These are phyloP conservation scores for Nemania diffusa DNA, from an alignment of 2,329 filamentous ascomycete species.

Conservation along the genomic window DNA sequence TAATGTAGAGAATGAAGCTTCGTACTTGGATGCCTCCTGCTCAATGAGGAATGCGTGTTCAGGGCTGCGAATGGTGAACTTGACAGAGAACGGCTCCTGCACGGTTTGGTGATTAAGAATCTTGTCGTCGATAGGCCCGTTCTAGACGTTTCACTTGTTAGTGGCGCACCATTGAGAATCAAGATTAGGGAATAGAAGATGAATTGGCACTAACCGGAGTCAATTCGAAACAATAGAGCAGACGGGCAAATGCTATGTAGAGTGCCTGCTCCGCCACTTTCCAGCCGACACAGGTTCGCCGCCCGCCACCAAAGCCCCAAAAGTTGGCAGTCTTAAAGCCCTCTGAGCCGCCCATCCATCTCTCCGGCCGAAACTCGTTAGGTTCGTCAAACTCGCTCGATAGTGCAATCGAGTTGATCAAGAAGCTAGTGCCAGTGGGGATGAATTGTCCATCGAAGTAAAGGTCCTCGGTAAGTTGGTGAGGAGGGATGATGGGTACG, in stretches of 20 bases:
- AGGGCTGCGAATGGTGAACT: slow-evolving; percentile 9
- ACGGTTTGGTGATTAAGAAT: slow-evolving; percentile 24
- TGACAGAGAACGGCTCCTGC: slow-evolving; percentile 20
- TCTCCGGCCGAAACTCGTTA: slow-evolving; percentile 47
- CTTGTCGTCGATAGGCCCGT: slow-evolving; percentile 20
- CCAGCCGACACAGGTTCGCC: slow-evolving; percentile 28
- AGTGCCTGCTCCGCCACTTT: slow-evolving; percentile 27
- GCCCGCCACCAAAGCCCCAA: slow-evolving; percentile 29
- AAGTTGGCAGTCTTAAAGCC: slow-evolving; percentile 11
- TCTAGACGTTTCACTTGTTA: slow-evolving; percentile 9
- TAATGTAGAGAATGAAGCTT: slow-evolving; percentile 20
- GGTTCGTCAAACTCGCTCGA: slow-evolving; percentile 40
- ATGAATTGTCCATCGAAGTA: slow-evolving; percentile 29
- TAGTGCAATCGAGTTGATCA: slow-evolving; percentile 48
- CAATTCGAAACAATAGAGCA: slow-evolving; percentile 30
- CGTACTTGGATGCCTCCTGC: slow-evolving; percentile 20
- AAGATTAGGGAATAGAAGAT: background rate
- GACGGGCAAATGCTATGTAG: slow-evolving; percentile 20
- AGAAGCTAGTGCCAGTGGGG: slow-evolving; percentile 46
- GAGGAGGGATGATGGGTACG: slow-evolving; percentile 32
- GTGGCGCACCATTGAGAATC: background rate
- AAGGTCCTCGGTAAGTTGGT: slow-evolving; percentile 32
- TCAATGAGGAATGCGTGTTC: slow-evolving; percentile 17
- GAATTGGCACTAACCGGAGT: slow-evolving; percentile 15
- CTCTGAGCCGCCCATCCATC: slow-evolving; percentile 44